phyloP scores from a whole-genome alignment of 805 yeast species.

The Wickerhamomyces alni region DNA sequence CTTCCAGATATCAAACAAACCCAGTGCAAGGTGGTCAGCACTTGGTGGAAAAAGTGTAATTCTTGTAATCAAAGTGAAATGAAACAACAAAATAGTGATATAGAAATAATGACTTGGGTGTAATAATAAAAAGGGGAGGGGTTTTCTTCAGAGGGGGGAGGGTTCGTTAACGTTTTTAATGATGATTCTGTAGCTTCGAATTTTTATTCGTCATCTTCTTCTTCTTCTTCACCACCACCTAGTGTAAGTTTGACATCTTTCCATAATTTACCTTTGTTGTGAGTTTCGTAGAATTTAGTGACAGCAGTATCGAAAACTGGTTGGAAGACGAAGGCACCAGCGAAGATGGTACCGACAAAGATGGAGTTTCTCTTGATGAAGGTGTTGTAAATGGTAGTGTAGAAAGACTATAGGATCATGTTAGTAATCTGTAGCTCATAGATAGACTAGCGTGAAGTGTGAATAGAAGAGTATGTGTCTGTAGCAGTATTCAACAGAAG shows the following conservation, averaged over 20 bases:
- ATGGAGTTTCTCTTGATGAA: conserved; percentile 87
- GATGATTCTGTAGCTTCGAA: not conserved
- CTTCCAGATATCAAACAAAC: no score
- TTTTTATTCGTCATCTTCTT: conserved; percentile 38
- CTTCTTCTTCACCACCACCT: conserved; percentile 60
- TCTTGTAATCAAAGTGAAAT: not conserved
- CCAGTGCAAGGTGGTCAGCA: no score
- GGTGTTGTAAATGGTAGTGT: conserved; percentile 53
- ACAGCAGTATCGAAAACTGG: conserved; percentile 63
- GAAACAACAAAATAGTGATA: not conserved
- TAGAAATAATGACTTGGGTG: not conserved
- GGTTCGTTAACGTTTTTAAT: not conserved
- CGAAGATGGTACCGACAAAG: conserved; percentile 77
- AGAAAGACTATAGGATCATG: conserved; percentile 26
- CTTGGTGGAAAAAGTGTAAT: no score
- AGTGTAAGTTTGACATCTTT: conserved; percentile 62
- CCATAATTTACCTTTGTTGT: conserved; percentile 86
- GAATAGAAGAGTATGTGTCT: no score
- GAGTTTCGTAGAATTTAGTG: conserved; percentile 66
- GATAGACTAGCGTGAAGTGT: no score
- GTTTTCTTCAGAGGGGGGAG: no score
- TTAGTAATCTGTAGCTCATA: conserved; percentile 3
- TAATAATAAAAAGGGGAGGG: not conserved
- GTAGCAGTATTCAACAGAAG: no score
- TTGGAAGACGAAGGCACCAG: conserved; percentile 83